phyloP scores from a whole-genome alignment of 805 yeast species.

The Pichia manshurica region DNA sequence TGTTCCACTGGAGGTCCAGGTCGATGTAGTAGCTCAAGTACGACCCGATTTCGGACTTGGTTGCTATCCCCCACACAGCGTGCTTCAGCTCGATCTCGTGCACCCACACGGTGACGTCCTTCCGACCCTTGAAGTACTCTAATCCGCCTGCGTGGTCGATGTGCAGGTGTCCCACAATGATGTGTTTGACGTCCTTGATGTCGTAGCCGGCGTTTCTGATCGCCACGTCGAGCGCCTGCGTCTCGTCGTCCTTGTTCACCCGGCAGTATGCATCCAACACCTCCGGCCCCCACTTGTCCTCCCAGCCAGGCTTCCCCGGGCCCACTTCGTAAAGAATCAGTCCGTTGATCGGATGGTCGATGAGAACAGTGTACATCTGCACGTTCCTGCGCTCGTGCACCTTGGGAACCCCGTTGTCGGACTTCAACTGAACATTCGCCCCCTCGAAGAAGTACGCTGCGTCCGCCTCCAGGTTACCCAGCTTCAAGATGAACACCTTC shows the following conservation, averaged over 20 bases:
- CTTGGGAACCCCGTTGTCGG: not conserved
- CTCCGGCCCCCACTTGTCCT: slow-evolving; percentile 3
- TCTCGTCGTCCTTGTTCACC: slow-evolving; percentile 4
- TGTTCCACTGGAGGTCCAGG: slow-evolving; percentile 5
- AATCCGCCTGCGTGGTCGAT: slow-evolving; percentile 8
- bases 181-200: slow-evolving; percentile 4
- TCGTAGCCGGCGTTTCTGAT: slow-evolving; percentile 4
- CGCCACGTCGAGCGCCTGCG: slow-evolving; percentile 3
- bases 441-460: slow-evolving; percentile 2
- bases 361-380: slow-evolving; percentile 4
- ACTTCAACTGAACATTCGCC: slow-evolving; percentile 1
- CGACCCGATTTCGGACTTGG: slow-evolving; percentile 6
- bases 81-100: slow-evolving; percentile 5
- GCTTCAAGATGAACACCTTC: slow-evolving; percentile 1
- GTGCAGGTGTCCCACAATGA: slow-evolving; percentile 4
- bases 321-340: slow-evolving; percentile 6
- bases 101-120: slow-evolving; percentile 4
- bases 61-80: slow-evolving; percentile 7
- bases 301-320: slow-evolving; percentile 6
- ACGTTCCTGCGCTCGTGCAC: not conserved
- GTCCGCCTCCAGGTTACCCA: slow-evolving; percentile 6
- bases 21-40: slow-evolving; percentile 6
- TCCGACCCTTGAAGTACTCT: slow-evolving; percentile 1
- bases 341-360: slow-evolving; percentile 6
- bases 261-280: slow-evolving; percentile 3